Base-by-base conservation (phyloP, 495 filamentous ascomycete genomes). In the Cercophora newfieldiana region DNA sequence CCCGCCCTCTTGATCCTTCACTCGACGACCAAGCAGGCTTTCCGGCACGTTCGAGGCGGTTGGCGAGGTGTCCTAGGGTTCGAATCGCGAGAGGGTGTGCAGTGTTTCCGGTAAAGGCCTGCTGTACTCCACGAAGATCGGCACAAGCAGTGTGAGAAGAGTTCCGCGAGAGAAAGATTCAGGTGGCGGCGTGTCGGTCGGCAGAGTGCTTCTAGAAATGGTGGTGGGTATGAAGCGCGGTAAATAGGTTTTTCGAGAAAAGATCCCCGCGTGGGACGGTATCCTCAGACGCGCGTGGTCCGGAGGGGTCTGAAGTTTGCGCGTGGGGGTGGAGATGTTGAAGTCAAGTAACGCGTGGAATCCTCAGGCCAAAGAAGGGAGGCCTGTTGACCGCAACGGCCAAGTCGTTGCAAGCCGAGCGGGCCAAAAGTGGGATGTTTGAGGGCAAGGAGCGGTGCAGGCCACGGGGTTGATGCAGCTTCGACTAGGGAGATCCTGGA, bases 241-340 rank as follows among this genome's bases (percentile, higher is more conserved):
- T 1, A 21, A 10, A 7, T 61, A n/a, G 22, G 1, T 65, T 69
- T 70, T 33, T 66, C 59, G 59, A 53, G 48, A 22, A 47, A 53
- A 47, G 44, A n/a, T 62, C 58, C 50, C 47, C 33, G 24, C 25
- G 44, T 44, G 26, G 59, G 24, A 37, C 18, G 28, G 47, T 49
- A 21, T 33, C 59, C 59, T 47, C 50, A 61, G 58, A 55, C 28
- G 61, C 53, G 44, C 64, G 67, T 50, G 50, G 49, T 56, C 44
- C 37, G n/a, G 60, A 68, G 30, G 49, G 65, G 59, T 61, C 63
- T 66, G 68, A 59, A 60, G 64, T 71, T 59, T 69, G 61, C 66
- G 64, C 61, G 66, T 64, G 63, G 68, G 66, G 71, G 72, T 71
- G 73, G 74, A 60, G 74, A 72, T 72, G 68, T 29, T 53, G 61